These are phyloP conservation scores for Axilococcus clingmanii DNA, from an alignment of 139 green algal species.

Conservation along the genomic window DNA sequence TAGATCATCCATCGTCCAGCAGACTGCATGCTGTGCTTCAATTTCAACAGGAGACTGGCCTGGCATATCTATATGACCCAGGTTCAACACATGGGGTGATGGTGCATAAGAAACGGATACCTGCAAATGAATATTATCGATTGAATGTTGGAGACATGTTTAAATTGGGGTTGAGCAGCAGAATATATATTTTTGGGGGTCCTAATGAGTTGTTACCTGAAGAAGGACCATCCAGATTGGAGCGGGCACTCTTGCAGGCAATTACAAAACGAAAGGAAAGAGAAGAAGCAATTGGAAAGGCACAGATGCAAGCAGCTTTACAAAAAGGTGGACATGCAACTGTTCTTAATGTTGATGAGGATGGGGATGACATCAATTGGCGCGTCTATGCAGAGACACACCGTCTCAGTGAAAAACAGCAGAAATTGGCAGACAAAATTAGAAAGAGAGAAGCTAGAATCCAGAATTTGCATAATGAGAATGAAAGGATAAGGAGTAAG, in stretches of 20 bases:
- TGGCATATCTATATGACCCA: constrained; percentile 77
- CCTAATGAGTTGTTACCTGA: constrained; percentile 76
- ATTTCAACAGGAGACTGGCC: constrained; percentile 31
- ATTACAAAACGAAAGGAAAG: constrained; percentile 32
- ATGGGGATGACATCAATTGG: constrained; percentile 46
- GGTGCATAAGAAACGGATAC: constrained; percentile 77
- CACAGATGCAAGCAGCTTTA: constrained; percentile 35
- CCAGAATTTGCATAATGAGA: constrained; percentile 64
- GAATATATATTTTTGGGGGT: constrained; percentile 71
- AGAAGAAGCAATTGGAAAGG: constrained; percentile 31
- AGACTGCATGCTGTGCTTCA: constrained; percentile 58
- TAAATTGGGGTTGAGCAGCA: constrained; percentile 69
- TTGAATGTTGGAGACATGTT: constrained; percentile 78
- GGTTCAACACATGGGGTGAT: constrained; percentile 80
- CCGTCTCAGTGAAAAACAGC: constrained; percentile 74
- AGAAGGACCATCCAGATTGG: constrained; percentile 53
- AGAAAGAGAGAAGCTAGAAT: constrained; percentile 62
- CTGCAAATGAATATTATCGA: constrained; percentile 36
- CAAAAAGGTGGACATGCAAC: constrained; percentile 7
- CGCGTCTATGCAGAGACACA: constrained; percentile 35
- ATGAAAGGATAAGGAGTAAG: constrained; percentile 72
- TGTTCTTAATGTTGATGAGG: constrained; percentile 46
- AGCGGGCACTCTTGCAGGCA: constrained; percentile 32
- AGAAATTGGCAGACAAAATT: constrained; percentile 83
- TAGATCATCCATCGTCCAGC: constrained; percentile 72